Base-by-base conservation (phyloP, 2,329 filamentous ascomycete genomes). In the Botrytis porri region DNA sequence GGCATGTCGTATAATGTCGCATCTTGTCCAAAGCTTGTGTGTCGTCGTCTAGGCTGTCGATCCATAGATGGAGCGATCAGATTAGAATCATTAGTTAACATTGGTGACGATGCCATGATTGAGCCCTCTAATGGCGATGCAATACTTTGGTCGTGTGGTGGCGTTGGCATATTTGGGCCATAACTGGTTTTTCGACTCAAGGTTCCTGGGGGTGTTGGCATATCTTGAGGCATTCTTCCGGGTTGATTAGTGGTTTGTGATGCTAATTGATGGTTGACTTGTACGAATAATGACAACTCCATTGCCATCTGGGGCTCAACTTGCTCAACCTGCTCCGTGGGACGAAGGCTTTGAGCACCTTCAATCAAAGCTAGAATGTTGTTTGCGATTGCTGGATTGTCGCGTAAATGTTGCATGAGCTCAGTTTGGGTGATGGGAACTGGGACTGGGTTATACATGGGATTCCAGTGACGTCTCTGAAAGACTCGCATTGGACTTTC, bases 401-500 rank as follows among this genome's bases (percentile, higher is more conserved):
- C 14, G 45, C 16, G 22, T 9, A 66, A 35, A 54, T 66, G 64
- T 66, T 66, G 63, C 18, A 48, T 25, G 43, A 65, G 43, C 16
- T 25, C 43, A 7, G 37, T 12, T 12, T 54, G 32, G 16, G 64
- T 54, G 32, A 51, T 37, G 78, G 25, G 76, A 73, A n/a, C 69
- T 60, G 35, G 76, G 75, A 12, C 69, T 69, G 25, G 75, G 76
- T 48, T 78, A 76, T 73, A 92, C 83, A 77, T 90, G 87, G 4
- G 88, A 85, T 22, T 88, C 88, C 45, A 93, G 83, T 22, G 89
- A 84, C 73, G 89, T 86, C 79, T 90, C 92, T 71, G 89, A 88
- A 74, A 89, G 86, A 1, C 45, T 10, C 41, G 41, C 43, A 48
- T 66, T 66, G 64, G 64, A 0, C 45, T 51, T 39, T 35, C 45